Percentiles rank a stretch among this genome's conserved stretches.
Evolutionary conservation across 345 rosid genomes (phyloP).

Genomic region (Eucalyptus tenuipes): DNA sequence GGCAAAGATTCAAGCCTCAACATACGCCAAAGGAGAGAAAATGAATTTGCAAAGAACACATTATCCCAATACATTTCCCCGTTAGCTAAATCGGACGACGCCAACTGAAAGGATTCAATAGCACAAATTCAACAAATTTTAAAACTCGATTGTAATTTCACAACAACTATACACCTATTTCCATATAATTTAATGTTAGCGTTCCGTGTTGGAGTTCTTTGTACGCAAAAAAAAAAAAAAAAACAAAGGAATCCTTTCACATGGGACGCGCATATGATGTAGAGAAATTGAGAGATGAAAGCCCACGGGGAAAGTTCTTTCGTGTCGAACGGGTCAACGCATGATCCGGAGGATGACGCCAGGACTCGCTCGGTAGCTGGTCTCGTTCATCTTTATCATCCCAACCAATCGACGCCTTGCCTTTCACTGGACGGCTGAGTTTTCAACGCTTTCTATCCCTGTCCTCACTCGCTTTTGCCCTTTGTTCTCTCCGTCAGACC

Average conservation of each 20-base stretch:
- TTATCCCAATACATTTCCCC: neutral
- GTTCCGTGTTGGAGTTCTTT: neutral
- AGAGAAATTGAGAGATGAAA: neutral
- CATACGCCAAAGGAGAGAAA: neutral
- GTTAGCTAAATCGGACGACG: accelerated
- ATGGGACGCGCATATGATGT: neutral
- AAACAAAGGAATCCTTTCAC: neutral
- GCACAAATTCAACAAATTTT: neutral
- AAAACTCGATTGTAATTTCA: neutral
- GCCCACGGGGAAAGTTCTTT: neutral
- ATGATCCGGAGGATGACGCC: neutral
- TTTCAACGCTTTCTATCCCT: neutral
- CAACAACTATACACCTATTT: neutral
- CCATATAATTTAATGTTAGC: neutral
- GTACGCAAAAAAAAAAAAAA: neutral
- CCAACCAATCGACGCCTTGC: neutral
- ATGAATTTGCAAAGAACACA: neutral
- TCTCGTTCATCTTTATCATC: neutral
- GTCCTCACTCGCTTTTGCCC: neutral
- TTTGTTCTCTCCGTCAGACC: neutral
- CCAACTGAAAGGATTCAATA: too few relatives aligned
- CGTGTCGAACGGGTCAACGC: neutral
- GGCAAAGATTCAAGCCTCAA: neutral
- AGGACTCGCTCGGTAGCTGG: neutral
- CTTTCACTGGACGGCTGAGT: neutral